Evolutionary conservation across 1,139 yeast species (phyloP).

Genomic region (Suhomyces choctaworum): DNA sequence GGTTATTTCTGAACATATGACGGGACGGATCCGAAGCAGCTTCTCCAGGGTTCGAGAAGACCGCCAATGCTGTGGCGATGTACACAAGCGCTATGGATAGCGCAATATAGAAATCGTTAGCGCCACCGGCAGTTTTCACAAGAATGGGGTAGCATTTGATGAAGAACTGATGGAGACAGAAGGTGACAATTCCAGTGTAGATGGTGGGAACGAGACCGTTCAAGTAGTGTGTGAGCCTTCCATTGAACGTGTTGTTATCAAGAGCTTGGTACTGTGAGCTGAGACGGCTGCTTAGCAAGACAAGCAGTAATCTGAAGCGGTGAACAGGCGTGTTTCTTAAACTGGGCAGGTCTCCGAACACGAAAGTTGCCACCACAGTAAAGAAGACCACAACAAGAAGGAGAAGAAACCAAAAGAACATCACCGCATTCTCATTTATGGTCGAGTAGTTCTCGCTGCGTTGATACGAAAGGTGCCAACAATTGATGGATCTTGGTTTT

Average conservation of each 20-base stretch:
- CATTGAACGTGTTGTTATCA: conserved; percentile 17
- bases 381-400: conserved; percentile 4
- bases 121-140: conserved; percentile 17
- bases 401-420: no score
- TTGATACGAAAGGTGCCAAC: no score
- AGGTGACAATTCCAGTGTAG: conserved; percentile 44
- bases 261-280: conserved; percentile 8
- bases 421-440: no score
- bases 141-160: conserved; percentile 31
- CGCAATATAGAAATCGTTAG: conserved; percentile 22
- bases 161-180: conserved; percentile 52
- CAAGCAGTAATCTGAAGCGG: conserved; percentile 17
- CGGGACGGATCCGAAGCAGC: conserved; percentile 9
- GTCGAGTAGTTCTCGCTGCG: no score
- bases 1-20: conserved; percentile 45
- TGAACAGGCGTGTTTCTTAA: conserved; percentile 39
- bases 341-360: conserved; percentile 59
- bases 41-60: conserved; percentile 59
- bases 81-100: conserved; percentile 40
- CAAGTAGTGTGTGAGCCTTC: conserved; percentile 19
- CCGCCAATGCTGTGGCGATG: conserved; percentile 37
- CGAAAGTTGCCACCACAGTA: conserved; percentile 19
- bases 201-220: conserved; percentile 53
- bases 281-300: conserved; percentile 6
- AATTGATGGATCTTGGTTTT: no score